Percentiles rank a stretch among this genome's conserved stretches.
These are phyloP conservation scores for Salix suchowensis DNA, from an alignment of 345 rosid genomes.

Conservation along the genomic window DNA sequence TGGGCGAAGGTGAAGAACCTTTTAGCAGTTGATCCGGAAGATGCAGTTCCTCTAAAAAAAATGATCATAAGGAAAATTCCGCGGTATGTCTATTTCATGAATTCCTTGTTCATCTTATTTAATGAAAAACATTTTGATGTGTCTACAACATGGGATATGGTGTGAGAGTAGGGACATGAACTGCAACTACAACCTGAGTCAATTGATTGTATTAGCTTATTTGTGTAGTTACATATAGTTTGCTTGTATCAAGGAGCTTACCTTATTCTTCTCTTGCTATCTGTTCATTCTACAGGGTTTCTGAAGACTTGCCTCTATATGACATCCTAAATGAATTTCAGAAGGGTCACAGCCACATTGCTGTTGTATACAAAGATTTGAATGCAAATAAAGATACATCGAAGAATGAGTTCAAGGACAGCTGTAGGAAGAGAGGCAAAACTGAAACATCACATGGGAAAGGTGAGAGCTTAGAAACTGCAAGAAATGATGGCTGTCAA, in stretches of 20 bases:
- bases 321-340: constrained; percentile 94
- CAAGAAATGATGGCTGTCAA: constrained; percentile 2
- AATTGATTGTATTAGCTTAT: not conserved
- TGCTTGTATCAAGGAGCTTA: not conserved
- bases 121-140: not conserved
- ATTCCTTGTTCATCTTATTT: not conserved
- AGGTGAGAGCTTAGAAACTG: constrained; percentile 35
- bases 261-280: constrained; percentile 7
- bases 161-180: not conserved
- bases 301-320: constrained; percentile 79
- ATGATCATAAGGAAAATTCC: constrained; percentile 90
- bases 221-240: not conserved
- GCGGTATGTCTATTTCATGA: constrained; percentile 35
- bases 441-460: constrained; percentile 31
- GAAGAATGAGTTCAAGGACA: constrained; percentile 46
- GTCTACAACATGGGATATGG: not conserved
- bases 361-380: constrained; percentile 75
- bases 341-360: constrained; percentile 96
- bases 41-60: constrained; percentile 70
- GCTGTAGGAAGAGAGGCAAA: constrained; percentile 49
- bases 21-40: constrained; percentile 67
- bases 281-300: constrained; percentile 47
- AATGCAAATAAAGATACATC: constrained; percentile 35
- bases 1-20: constrained; percentile 73
- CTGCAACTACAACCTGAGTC: not conserved